Evolutionary conservation across 2,329 filamentous ascomycete species (phyloP), one percentile per base, ranked within the genome.

Genomic region (Calonectria henricotiae): DNA sequence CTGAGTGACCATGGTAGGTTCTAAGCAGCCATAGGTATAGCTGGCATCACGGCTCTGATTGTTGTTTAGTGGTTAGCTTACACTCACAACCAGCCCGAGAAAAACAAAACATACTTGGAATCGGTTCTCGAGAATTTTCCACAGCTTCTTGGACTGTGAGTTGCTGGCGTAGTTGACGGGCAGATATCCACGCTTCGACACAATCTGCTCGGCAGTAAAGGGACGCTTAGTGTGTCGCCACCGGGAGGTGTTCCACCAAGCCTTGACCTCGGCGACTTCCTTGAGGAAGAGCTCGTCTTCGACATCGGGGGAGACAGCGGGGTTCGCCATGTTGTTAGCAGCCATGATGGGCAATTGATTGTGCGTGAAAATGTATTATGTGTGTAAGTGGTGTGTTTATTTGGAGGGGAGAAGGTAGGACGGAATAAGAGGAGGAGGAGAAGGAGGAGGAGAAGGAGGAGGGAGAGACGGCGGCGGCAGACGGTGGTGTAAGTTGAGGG

Each of bases 1-100:
- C 84, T 99, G 96, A 32, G 96, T 98, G 82, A 99, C 90, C 94
- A 98, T 98, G 67, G 97, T 98, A 12, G 96, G 96, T 81, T 99
- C 96, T 74, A 99, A 88, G 85, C 96, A 98, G 79, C 96, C 96
- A 81, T 98, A 99, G 68, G 96, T 99, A 86, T 92, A 97, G 84
- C 94, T 97, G 58, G 94, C 94, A 80, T 96, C 93, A 78, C 91
- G 90, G 80, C 89, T 93, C 94, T 97, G 20, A 20, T 20, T 20
- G 76, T 69, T 12, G 7, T 32, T 32, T 58, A 30, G 6, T 46
- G 27, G 49, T 54, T 68, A 58, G 72, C 35, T 54, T 15, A 13
- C 35, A 5, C 9, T 58, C 30, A 4, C 8, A 15, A 12, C 23
- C 20, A 49, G n/a, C 13, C 17, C 7, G 41, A 17, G 13, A 23